These are phyloP conservation scores for Solanum clarkiae DNA, from an alignment of 257 asterid species.

Conservation along the genomic window DNA sequence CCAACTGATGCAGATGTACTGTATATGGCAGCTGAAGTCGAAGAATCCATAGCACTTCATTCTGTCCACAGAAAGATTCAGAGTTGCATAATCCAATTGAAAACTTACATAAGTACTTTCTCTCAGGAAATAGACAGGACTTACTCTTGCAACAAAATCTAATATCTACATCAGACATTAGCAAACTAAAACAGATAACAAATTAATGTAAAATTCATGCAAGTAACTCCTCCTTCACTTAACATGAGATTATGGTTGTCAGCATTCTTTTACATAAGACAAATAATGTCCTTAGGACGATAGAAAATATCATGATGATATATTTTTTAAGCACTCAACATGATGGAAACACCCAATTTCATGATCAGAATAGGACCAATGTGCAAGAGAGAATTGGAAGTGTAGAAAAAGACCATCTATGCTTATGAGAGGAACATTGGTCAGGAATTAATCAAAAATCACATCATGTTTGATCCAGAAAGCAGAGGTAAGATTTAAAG, in stretches of 20 bases:
- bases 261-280: neutral
- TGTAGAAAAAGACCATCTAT: neutral
- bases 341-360: neutral
- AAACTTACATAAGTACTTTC: neutral
- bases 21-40: conserved; percentile 81
- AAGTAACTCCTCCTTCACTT: neutral
- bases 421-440: neutral
- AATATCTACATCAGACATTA: neutral
- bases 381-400: neutral
- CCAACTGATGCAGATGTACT: conserved; percentile 84
- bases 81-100: neutral
- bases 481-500: neutral
- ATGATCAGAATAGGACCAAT: neutral
- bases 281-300: neutral
- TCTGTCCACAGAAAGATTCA: conserved; percentile 32
- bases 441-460: neutral
- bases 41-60: conserved; percentile 68
- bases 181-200: neutral
- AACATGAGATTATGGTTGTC: neutral
- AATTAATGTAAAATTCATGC: neutral
- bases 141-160: neutral
- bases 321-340: neutral
- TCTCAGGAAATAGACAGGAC: neutral
- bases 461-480: neutral
- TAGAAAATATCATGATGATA: neutral